Conservation (phyloP, 169 alveolate species). For the Eimeria sp. region DNA sequence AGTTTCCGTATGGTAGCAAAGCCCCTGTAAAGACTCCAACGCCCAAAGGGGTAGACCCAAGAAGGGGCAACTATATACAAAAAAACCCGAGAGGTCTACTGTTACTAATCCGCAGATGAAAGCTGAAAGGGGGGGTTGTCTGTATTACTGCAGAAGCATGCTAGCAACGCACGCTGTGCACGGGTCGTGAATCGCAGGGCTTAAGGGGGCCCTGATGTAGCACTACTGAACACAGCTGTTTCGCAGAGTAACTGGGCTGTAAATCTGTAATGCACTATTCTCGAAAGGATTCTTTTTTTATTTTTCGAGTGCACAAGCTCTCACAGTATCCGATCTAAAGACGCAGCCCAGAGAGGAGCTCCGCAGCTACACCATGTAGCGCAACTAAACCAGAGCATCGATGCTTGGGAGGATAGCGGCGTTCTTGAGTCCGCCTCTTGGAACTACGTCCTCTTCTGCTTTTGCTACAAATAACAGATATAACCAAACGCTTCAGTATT, state of each 20-base stretch:
- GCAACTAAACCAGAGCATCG: slow-evolving; percentile 42
- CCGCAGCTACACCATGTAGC: background rate
- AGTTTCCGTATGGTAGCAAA: background rate
- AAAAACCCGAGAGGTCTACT: background rate
- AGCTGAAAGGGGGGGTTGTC: background rate
- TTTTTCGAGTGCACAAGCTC: background rate
- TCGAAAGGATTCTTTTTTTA: background rate
- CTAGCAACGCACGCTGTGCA: slow-evolving; percentile 17
- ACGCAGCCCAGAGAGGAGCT: background rate
- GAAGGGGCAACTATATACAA: background rate
- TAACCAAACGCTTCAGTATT: background rate
- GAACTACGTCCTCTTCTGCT: background rate
- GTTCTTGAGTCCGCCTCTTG: background rate
- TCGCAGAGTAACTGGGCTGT: background rate
- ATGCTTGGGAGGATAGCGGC: background rate
- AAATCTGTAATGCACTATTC: background rate
- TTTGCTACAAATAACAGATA: background rate
- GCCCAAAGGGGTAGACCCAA: background rate
- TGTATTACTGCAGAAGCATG: background rate
- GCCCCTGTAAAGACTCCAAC: background rate
- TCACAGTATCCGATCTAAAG: background rate
- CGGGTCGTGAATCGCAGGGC: slow-evolving; percentile 31
- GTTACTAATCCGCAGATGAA: background rate
- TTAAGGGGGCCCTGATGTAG: slow-evolving; percentile 60
- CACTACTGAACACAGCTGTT: slow-evolving; percentile 28